phyloP scores from a whole-genome alignment of 768 basidiomycete species.

The Auricularia sp. region DNA sequence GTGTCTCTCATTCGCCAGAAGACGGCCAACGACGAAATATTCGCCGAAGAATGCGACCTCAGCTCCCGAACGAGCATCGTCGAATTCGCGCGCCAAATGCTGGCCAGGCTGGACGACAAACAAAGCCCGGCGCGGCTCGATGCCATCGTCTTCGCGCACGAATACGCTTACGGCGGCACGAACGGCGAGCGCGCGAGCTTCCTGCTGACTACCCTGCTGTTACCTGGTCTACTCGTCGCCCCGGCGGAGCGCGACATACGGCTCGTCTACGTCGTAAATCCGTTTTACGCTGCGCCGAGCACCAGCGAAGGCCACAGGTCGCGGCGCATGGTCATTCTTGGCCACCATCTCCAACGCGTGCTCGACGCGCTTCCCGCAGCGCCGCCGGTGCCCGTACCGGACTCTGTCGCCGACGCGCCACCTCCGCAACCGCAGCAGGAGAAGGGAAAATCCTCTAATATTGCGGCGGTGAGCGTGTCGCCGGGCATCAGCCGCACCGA shows the following conservation, averaged over 20 bases:
- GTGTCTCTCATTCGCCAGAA: conserved; percentile 57
- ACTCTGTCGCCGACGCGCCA: conserved; percentile 22
- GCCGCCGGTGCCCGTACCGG: conserved; percentile 18
- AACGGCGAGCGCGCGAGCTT: conserved; percentile 58
- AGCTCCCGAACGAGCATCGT: conserved; percentile 55
- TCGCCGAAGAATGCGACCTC: conserved; percentile 69
- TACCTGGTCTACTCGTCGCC: conserved; percentile 71
- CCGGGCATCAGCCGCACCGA: conserved; percentile 70
- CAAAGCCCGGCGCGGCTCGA: conserved; percentile 59
- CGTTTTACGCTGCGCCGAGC: conserved; percentile 67
- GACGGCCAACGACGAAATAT: conserved; percentile 68
- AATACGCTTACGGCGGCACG: conserved; percentile 51
- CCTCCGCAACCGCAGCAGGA: conserved; percentile 25
- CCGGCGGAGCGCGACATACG: conserved; percentile 86
- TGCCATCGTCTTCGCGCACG: conserved; percentile 69
- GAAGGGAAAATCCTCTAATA: conserved; percentile 54
- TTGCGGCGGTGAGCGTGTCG: conserved; percentile 61
- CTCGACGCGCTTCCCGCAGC: conserved; percentile 16
- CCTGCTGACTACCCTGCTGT: conserved; percentile 64
- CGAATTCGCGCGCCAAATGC: conserved; percentile 38
- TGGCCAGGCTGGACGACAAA: conserved; percentile 49
- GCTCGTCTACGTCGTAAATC: conserved; percentile 78
- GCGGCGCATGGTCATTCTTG: background rate
- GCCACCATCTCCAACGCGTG: conserved; percentile 6
- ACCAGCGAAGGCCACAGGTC: conserved; percentile 17